A percentile compares a stretch with the other conserved stretches of the same genome.
Evolutionary conservation across 2,329 filamentous ascomycete genomes (phyloP).

Genomic region (Zasmidium citrigriseum): DNA sequence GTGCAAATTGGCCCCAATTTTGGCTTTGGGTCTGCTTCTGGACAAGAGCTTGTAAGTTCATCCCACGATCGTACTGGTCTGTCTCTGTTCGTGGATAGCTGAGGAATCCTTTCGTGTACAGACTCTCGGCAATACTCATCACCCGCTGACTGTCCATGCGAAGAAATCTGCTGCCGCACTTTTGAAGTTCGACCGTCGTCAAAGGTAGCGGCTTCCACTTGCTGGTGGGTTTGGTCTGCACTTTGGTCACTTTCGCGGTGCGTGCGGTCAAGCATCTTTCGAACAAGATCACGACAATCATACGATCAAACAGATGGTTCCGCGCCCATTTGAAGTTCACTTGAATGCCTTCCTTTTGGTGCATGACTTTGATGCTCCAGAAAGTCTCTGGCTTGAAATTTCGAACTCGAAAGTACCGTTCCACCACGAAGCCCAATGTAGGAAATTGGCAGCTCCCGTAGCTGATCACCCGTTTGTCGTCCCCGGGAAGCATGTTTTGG

Average conservation of each 20-base stretch:
- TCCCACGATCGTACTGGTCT: conserved; percentile 88
- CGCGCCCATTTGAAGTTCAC: conserved; percentile 85
- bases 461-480: conserved; percentile 59
- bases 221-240: conserved; percentile 86
- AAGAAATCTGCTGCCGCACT: conserved; percentile 86
- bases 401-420: conserved; percentile 89
- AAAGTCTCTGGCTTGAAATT: conserved; percentile 93
- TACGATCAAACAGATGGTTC: conserved; percentile 82
- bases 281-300: conserved; percentile 76
- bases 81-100: conserved; percentile 98
- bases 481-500: conserved; percentile 69
- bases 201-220: conserved; percentile 93
- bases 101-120: conserved; percentile 95
- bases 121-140: conserved; percentile 80
- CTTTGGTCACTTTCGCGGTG: conserved; percentile 76
- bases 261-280: conserved; percentile 80
- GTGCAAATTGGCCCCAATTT: conserved; percentile 79
- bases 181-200: conserved; percentile 95
- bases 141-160: conserved; percentile 88
- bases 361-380: conserved; percentile 86
- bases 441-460: conserved; percentile 85
- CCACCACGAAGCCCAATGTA: conserved; percentile 93
- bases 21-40: conserved; percentile 78
- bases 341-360: conserved; percentile 73
- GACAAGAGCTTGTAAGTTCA: conserved; percentile 77